Percentiles rank a stretch among this genome's conserved stretches.
Evolutionary conservation across 768 basidiomycete genomes (phyloP).

Genomic region (Lactifluus piperatus): DNA sequence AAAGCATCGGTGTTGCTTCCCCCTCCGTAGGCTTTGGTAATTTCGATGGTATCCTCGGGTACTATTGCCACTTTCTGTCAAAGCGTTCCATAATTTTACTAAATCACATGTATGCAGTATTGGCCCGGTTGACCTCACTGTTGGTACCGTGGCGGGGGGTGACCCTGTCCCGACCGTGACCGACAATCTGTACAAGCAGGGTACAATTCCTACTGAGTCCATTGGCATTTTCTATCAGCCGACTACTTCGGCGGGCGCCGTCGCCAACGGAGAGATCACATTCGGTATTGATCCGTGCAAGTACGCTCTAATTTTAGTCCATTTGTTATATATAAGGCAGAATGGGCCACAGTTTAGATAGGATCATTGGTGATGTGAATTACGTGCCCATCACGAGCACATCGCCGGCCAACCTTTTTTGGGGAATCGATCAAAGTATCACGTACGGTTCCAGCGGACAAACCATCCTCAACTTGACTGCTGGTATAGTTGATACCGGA

Average conservation of each 20-base stretch:
- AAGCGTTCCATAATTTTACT: neutral
- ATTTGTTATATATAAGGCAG: conserved; percentile 14
- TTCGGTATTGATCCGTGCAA: conserved; percentile 41
- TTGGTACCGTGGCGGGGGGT: conserved; percentile 33
- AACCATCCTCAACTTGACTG: conserved; percentile 29
- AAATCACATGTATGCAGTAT: conserved; percentile 27
- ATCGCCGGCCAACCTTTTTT: conserved; percentile 38
- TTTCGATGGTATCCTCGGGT: conserved; percentile 47
- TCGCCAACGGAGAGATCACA: conserved; percentile 44
- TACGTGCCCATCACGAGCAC: conserved; percentile 37
- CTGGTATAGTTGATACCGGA: conserved; percentile 46
- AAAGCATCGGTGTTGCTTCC: conserved; percentile 33
- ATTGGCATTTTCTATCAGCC: conserved; percentile 48
- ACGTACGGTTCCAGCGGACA: conserved; percentile 27
- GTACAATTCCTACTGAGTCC: conserved; percentile 35
- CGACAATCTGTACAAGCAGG: conserved; percentile 44
- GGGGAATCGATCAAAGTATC: conserved; percentile 41
- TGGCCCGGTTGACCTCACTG: conserved; percentile 43
- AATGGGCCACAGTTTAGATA: conserved; percentile 11
- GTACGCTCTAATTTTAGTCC: conserved; percentile 21
- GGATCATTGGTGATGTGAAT: conserved; percentile 29
- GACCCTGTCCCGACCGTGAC: conserved; percentile 46
- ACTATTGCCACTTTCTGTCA: neutral
- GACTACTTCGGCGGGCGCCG: conserved; percentile 28
- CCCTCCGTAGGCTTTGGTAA: conserved; percentile 23